phyloP scores from a whole-genome alignment of 768 basidiomycete genomes.

The Lanmaoa rubissima region DNA sequence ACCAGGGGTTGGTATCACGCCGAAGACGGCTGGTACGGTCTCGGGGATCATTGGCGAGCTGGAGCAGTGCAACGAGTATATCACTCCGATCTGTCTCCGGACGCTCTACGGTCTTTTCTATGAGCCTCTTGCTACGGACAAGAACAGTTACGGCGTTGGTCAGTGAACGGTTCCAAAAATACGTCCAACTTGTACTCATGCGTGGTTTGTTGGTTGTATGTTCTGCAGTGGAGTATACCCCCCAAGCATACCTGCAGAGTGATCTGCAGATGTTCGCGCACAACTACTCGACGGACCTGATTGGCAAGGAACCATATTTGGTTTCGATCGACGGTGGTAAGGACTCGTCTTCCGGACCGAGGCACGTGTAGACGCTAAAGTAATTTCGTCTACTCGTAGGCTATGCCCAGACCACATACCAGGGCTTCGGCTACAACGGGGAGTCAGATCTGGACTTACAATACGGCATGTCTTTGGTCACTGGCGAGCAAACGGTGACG shows the following conservation, averaged over 20 bases:
- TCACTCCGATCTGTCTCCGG: slow-evolving; percentile 32
- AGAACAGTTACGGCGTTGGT: slow-evolving; percentile 37
- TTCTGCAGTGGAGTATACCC: too few relatives aligned
- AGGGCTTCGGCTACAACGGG: slow-evolving; percentile 19
- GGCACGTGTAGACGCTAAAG: not conserved
- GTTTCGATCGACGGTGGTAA: slow-evolving; percentile 38
- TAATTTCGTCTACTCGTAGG: slow-evolving; percentile 12
- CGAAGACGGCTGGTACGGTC: slow-evolving; percentile 16
- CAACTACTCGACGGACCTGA: slow-evolving; percentile 17
- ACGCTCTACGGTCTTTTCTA: slow-evolving; percentile 27
- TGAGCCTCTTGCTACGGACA: slow-evolving; percentile 21
- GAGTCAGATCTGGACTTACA: slow-evolving; percentile 35
- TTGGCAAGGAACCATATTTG: slow-evolving; percentile 28
- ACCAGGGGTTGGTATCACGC: slow-evolving; percentile 9
- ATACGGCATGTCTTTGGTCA: slow-evolving; percentile 33
- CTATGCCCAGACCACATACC: slow-evolving; percentile 21
- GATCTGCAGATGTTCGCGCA: slow-evolving; percentile 35
- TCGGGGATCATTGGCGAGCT: slow-evolving; percentile 11
- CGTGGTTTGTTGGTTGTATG: not conserved
- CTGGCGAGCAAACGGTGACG: slow-evolving; percentile 28
- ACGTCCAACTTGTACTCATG: not conserved
- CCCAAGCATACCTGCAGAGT: too few relatives aligned
- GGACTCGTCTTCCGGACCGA: not conserved
- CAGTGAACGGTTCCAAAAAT: not conserved
- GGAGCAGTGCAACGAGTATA: slow-evolving; percentile 25